Evolutionary conservation across 176 grass and related monocot species (phyloP), one percentile per base, ranked within the genome.

Genomic region (Oryza glumipatula): DNA sequence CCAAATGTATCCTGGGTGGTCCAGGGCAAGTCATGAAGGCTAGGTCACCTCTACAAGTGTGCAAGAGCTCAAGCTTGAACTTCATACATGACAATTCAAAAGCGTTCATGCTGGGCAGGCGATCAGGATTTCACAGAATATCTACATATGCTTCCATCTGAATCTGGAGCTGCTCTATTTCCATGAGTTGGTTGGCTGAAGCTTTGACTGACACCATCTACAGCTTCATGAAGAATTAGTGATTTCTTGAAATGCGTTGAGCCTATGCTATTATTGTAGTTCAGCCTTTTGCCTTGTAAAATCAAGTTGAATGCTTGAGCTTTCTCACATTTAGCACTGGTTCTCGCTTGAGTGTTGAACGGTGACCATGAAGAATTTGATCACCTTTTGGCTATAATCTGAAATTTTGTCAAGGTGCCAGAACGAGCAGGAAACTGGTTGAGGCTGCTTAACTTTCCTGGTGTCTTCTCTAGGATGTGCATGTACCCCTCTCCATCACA

Each of bases 11-110:
- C 39, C 28, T 91, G 65, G 72, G 84, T 63, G 63, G 73, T 72
- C 77, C 76, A 76, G 72, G 83, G 70, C 66, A 79, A 82, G 51
- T 17, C 74, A 35, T 76, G 65, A 82, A 91, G 68, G 35, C 65
- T 64, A 79, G 78, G 70, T 83, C 90, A 70, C 72, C 65, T 65
- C 7, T 89, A 77, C 86, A 94, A 89, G 71, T 74, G 49, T 82
- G 80, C 60, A 72, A 77, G 51, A 72, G 73, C 65, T 80, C 89
- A 74, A 83, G 56, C 78, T 80, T 66, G 58, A 26, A 76, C 64
- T 52, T 78, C 72, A 76, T 52, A 76, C 49, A 70, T 67, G 64
- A 74, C 81, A 80, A 82, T 46, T 91, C 76, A 32, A 94, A 87
- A 44, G 67, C 49, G 54, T 78, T 82, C 63, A 81, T 76, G 75